Conservation (phyloP, 495 filamentous ascomycete species). For the Hypoxylon fuscum region DNA sequence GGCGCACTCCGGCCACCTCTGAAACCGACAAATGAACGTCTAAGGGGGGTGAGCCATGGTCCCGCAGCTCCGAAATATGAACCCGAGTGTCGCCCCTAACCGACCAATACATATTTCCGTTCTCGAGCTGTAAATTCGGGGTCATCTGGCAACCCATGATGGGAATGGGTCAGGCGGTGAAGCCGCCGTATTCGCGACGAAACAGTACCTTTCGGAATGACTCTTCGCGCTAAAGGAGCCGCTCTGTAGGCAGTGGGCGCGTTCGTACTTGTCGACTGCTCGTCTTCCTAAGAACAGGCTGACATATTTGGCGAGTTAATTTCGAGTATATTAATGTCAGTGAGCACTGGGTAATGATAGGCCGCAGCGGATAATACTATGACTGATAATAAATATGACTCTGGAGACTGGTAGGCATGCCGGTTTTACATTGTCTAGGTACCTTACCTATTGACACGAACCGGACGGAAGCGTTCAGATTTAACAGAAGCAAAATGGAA, state of each 20-base stretch:
- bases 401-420: constrained; percentile 4
- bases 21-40: constrained; percentile 10
- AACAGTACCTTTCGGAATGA: constrained; percentile 36
- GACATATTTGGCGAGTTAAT: constrained; percentile 14
- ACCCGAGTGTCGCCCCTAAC: constrained; percentile 36
- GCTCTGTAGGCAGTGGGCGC: background rate
- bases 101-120: constrained; percentile 30
- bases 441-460: background rate
- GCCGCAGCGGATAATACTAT: constrained; percentile 12
- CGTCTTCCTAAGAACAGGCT: constrained; percentile 31
- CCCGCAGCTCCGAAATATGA: constrained; percentile 33
- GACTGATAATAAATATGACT: constrained; percentile 16
- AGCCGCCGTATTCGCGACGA: constrained; percentile 33
- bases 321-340: background rate
- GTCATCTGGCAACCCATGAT: constrained; percentile 25
- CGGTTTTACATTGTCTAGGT: background rate
- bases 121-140: constrained; percentile 28
- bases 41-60: constrained; percentile 22
- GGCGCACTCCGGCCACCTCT: constrained; percentile 12
- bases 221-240: constrained; percentile 3
- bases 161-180: constrained; percentile 27
- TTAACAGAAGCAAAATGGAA: background rate
- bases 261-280: constrained; percentile 12
- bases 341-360: constrained; percentile 3
- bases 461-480: background rate